Evolutionary conservation across 768 basidiomycete genomes (phyloP).

Genomic region (Podaxis mareebaensis): DNA sequence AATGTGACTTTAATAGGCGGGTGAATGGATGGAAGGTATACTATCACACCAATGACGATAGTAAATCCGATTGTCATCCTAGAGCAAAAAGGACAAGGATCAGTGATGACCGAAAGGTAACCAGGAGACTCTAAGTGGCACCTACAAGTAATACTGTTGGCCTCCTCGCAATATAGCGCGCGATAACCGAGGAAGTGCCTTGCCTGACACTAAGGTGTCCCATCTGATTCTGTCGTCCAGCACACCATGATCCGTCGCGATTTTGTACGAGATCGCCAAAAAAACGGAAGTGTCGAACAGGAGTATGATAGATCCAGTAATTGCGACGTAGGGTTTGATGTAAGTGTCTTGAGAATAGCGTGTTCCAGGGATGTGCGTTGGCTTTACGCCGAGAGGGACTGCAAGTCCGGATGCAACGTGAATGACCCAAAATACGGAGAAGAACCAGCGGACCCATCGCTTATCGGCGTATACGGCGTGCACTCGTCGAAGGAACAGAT

Average conservation of each 20-base stretch:
- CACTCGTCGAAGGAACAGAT: not conserved
- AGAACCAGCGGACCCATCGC: not conserved
- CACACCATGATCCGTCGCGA: not conserved
- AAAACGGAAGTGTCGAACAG: not conserved
- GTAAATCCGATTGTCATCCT: not conserved
- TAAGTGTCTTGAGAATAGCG: not conserved
- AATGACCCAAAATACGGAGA: not conserved
- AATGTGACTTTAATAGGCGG: not conserved
- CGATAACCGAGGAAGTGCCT: not conserved
- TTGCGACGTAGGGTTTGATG: not conserved
- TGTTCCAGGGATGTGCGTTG: not conserved
- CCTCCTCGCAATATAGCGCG: not conserved
- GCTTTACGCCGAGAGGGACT: not conserved
- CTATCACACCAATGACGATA: not conserved
- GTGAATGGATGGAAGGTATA: not conserved
- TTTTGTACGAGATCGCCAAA: not conserved
- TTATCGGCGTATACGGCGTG: not conserved
- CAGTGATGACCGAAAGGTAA: not conserved
- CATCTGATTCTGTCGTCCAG: not conserved
- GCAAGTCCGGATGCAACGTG: not conserved
- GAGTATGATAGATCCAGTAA: not conserved
- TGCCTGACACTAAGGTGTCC: not conserved
- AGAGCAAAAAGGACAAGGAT: not conserved
- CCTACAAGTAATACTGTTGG: constrained; percentile 3
- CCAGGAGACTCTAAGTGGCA: not conserved